Evolutionary conservation across 2,329 filamentous ascomycete species (phyloP).

Genomic region (Curvularia sp.): DNA sequence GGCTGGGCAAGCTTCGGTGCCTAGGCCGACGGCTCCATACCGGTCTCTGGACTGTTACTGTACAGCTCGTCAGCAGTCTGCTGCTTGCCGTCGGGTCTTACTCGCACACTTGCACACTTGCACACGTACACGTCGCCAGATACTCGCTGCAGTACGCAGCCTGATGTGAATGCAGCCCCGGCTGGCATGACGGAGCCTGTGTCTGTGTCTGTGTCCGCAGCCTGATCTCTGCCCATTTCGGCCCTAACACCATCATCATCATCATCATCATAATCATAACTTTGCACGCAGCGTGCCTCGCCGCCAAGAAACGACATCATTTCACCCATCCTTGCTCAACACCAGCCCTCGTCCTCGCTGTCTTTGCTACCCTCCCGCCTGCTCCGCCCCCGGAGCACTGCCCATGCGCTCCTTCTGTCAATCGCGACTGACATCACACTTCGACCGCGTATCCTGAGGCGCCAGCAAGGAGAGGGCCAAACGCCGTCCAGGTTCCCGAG

Average conservation of each 20-base stretch:
- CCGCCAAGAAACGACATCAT: slow-evolving; percentile 41
- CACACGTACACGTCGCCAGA: neutral
- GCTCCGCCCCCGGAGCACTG: slow-evolving; percentile 10
- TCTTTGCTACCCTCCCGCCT: neutral
- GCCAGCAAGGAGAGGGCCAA: slow-evolving; percentile 16
- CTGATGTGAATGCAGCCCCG: slow-evolving; percentile 17
- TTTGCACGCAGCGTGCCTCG: slow-evolving; percentile 15
- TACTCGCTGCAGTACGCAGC: slow-evolving; percentile 5
- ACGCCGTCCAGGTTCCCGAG: slow-evolving; percentile 23
- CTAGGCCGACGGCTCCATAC: slow-evolving; percentile 26
- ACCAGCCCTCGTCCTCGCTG: slow-evolving; percentile 1
- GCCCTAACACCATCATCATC: slow-evolving; percentile 23
- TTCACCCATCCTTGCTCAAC: slow-evolving; percentile 21
- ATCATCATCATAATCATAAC: neutral
- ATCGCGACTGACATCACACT: slow-evolving; percentile 24
- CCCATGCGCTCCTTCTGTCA: slow-evolving; percentile 21
- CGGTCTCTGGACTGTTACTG: neutral
- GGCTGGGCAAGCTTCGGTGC: slow-evolving; percentile 22
- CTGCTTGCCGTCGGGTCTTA: neutral
- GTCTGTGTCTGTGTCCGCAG: slow-evolving; percentile 4
- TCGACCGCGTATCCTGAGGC: slow-evolving; percentile 24
- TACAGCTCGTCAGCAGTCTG: slow-evolving; percentile 7
- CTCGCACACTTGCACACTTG: neutral
- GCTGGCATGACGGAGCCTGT: slow-evolving; percentile 22
- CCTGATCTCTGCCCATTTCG: slow-evolving; percentile 25